phyloP scores from a whole-genome alignment of 2,329 filamentous ascomycete species.

The Fusarium coffeatum region DNA sequence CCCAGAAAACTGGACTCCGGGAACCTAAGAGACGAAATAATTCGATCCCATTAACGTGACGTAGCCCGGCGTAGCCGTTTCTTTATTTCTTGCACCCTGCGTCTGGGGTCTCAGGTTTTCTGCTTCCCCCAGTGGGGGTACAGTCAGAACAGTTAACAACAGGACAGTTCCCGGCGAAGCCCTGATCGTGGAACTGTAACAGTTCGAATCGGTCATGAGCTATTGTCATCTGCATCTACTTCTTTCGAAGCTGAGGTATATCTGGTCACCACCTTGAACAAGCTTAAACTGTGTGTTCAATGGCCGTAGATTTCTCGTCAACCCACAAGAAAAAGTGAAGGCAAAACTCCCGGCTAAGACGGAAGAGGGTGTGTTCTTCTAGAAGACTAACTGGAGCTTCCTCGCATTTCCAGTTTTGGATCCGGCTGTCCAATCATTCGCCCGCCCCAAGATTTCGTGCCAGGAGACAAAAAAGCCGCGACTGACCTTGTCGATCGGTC shows the following conservation, averaged over 20 bases:
- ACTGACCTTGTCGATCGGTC: slow-evolving; percentile 29
- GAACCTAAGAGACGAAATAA: too few relatives aligned
- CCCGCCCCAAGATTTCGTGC: slow-evolving; percentile 17
- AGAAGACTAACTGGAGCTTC: slow-evolving; percentile 39
- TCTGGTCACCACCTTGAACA: not conserved
- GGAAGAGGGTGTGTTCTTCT: slow-evolving; percentile 32
- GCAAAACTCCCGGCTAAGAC: slow-evolving; percentile 10
- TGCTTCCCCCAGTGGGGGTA: slow-evolving; percentile 9
- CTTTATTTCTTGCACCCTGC: too few relatives aligned
- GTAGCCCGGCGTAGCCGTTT: too few relatives aligned
- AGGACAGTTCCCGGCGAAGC: not conserved
- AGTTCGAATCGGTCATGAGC: not conserved
- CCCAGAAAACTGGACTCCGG: not conserved
- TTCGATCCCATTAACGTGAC: too few relatives aligned
- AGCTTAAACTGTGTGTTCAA: not conserved
- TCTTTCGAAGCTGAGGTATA: not conserved
- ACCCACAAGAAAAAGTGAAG: not conserved
- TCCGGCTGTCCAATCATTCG: slow-evolving; percentile 23
- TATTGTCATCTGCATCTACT: not conserved
- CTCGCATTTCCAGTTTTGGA: slow-evolving; percentile 27
- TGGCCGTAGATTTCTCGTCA: not conserved
- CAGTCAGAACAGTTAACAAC: not conserved
- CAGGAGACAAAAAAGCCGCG: slow-evolving; percentile 26
- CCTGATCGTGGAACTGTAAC: not conserved
- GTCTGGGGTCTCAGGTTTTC: too few relatives aligned